These are phyloP conservation scores for Juncus effusus DNA, from an alignment of 176 grass and related monocot species.

Conservation along the genomic window DNA sequence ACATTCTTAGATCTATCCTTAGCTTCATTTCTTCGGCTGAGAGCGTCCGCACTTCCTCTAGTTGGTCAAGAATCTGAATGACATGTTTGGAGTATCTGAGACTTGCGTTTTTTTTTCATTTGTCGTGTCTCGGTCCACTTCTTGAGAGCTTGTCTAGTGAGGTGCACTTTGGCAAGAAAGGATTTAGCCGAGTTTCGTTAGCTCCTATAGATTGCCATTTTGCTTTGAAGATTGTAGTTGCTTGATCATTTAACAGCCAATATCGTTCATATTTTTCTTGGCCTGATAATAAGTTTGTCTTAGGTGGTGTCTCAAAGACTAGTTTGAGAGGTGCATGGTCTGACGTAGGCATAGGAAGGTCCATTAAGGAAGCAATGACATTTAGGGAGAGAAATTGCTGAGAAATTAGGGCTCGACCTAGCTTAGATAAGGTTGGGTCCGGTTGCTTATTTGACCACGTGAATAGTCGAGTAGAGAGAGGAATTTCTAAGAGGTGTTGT, in stretches of 20 bases:
- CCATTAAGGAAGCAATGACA: background rate
- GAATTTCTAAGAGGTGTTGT: background rate
- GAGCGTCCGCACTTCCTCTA: too few species aligned
- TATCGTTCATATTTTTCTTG: too few species aligned
- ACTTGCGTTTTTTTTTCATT: too few species aligned
- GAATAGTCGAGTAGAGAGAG: background rate
- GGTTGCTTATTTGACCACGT: background rate
- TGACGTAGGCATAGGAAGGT: background rate
- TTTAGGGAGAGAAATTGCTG: background rate
- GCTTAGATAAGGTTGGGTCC: background rate
- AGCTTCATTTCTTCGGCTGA: background rate
- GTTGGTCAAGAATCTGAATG: too few species aligned
- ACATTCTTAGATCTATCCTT: background rate
- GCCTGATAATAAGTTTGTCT: background rate
- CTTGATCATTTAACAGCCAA: too few species aligned
- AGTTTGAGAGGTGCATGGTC: background rate
- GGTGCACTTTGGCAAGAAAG: too few species aligned
- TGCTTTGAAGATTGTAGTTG: too few species aligned
- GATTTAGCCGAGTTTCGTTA: too few species aligned
- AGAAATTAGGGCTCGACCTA: background rate
- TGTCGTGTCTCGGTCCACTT: too few species aligned
- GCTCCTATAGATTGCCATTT: too few species aligned
- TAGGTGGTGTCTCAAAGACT: background rate
- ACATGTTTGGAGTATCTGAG: too few species aligned
- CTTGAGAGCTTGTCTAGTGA: too few species aligned